Evolutionary conservation across 768 basidiomycete species (phyloP).

Genomic region (Psilocybe tampanensis): DNA sequence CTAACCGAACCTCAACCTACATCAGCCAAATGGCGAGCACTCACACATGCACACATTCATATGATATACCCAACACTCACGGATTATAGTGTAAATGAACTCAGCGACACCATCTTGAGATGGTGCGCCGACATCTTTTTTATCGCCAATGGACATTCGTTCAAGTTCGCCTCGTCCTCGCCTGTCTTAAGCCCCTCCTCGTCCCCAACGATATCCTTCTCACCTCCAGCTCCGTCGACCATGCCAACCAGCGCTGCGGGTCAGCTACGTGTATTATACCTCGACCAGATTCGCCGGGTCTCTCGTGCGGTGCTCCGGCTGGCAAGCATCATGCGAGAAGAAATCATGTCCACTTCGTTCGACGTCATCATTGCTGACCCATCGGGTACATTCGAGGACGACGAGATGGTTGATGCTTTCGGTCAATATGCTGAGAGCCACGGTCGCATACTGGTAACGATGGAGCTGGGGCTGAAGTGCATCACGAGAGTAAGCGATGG

Average conservation of each 20-base stretch:
- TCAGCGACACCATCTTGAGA: conserved; percentile 72
- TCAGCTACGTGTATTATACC: conserved; percentile 46
- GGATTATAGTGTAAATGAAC: conserved; percentile 69
- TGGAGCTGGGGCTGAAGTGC: conserved; percentile 72
- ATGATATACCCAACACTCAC: conserved; percentile 65
- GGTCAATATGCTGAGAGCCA: conserved; percentile 54
- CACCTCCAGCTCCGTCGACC: conserved; percentile 17
- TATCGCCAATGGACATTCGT: conserved; percentile 59
- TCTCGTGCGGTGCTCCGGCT: conserved; percentile 64
- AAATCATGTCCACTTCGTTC: conserved; percentile 78
- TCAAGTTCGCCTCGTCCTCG: conserved; percentile 22
- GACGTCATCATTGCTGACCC: conserved; percentile 67
- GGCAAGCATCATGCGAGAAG: conserved; percentile 66
- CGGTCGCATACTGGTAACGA: conserved; percentile 64
- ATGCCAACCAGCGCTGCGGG: conserved; percentile 16
- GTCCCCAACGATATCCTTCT: conserved; percentile 24
- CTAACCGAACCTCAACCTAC: conserved; percentile 72
- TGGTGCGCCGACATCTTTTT: conserved; percentile 72
- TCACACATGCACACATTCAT: conserved; percentile 72
- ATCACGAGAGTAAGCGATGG: conserved; percentile 46
- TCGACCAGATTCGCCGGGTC: conserved; percentile 65
- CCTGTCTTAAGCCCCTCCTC: conserved; percentile 20
- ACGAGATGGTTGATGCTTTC: conserved; percentile 64
- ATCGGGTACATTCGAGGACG: conserved; percentile 37
- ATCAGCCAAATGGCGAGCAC: conserved; percentile 75